Evolutionary conservation across 2,329 filamentous ascomycete species (phyloP).

Genomic region (Xylariaceae sp.): DNA sequence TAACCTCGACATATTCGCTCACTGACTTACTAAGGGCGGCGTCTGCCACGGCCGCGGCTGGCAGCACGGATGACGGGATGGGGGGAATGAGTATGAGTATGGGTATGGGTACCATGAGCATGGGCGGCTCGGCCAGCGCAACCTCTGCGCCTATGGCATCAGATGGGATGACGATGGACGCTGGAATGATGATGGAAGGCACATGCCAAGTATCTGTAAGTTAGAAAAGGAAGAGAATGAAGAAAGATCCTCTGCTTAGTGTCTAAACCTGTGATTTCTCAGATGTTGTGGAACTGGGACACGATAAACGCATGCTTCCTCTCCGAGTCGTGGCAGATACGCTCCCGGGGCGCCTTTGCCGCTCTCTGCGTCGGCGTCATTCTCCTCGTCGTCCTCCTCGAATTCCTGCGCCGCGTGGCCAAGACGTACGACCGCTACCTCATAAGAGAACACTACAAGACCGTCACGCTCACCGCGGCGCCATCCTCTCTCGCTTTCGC

Average conservation of each 20-base stretch:
- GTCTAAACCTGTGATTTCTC: neutral
- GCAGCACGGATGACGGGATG: too few relatives aligned
- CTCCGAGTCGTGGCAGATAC: conserved; percentile 65
- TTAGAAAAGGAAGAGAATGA: neutral
- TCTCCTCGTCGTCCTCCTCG: conserved; percentile 66
- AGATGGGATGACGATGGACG: too few relatives aligned
- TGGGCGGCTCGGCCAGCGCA: too few relatives aligned
- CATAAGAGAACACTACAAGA: conserved; percentile 38
- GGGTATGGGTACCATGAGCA: too few relatives aligned
- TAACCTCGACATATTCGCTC: too few relatives aligned
- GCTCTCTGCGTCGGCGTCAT: conserved; percentile 74
- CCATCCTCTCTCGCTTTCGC: neutral
- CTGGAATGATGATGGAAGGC: too few relatives aligned
- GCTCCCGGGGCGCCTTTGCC: conserved; percentile 64
- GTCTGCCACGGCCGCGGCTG: too few relatives aligned
- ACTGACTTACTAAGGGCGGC: too few relatives aligned
- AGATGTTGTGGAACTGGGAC: conserved; percentile 82
- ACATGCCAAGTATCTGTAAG: neutral
- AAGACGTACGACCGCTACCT: conserved; percentile 69
- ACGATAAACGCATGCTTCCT: conserved; percentile 71
- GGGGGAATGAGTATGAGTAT: too few relatives aligned
- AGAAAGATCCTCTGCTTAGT: too few relatives aligned
- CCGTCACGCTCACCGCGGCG: neutral
- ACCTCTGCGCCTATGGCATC: too few relatives aligned
- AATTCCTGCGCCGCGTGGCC: conserved; percentile 62